phyloP scores from a whole-genome alignment of 177 flowering plant genomes.

The Vitis hybrid region DNA sequence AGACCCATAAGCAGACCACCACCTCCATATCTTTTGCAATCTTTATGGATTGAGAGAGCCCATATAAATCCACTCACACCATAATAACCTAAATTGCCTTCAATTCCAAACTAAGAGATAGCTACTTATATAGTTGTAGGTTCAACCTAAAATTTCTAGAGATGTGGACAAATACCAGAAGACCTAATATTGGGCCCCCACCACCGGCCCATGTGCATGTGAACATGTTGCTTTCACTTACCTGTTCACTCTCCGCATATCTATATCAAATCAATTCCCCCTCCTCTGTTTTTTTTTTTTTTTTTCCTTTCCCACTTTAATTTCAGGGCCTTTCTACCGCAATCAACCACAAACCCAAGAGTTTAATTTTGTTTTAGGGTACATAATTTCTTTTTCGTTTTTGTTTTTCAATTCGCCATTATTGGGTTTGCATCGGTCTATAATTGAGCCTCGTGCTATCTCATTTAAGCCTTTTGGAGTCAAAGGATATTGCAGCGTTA shows the following conservation, averaged over 20 bases:
- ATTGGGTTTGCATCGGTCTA: too few relatives aligned
- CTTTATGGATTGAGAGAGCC: conserved; percentile 10
- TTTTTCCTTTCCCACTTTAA: too few relatives aligned
- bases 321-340: too few relatives aligned
- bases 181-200: conserved; percentile 22
- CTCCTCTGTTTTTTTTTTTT: too few relatives aligned
- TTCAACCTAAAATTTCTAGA: background rate
- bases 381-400: too few relatives aligned
- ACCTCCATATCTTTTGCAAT: conserved; percentile 13
- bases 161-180: conserved; percentile 31
- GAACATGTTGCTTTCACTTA: conserved; percentile 24
- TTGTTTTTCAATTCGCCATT: too few relatives aligned
- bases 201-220: conserved; percentile 33
- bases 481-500: too few relatives aligned
- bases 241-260: conserved; percentile 8
- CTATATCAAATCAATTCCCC: background rate
- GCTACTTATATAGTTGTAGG: background rate
- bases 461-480: too few relatives aligned
- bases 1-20: background rate
- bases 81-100: background rate
- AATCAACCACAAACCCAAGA: too few relatives aligned
- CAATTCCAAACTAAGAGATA: background rate
- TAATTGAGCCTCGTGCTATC: too few relatives aligned
- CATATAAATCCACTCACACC: background rate
- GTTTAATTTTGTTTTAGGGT: too few relatives aligned